A percentile compares a stretch with the other conserved stretches of the same genome.
phyloP scores from a whole-genome alignment of 1,284 basidiomycete species.

The Leccinum pseudoinsigne region DNA sequence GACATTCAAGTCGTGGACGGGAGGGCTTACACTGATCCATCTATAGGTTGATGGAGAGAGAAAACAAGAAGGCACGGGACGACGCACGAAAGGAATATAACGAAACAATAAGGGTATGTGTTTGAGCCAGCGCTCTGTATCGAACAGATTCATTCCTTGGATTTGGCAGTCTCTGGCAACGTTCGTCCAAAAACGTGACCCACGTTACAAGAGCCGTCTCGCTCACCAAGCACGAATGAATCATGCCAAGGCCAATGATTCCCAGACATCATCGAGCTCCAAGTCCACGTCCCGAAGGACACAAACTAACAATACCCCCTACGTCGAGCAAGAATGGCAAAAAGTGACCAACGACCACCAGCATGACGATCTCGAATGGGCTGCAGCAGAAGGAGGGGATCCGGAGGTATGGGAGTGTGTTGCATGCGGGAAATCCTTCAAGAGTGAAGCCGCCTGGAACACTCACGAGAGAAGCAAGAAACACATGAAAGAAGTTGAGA shows the following conservation, averaged over 20 bases:
- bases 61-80: slow-evolving; percentile 92
- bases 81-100: slow-evolving; percentile 92
- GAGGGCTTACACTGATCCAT: slow-evolving; percentile 1
- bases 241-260: slow-evolving; percentile 35
- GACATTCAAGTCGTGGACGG: slow-evolving; percentile 12
- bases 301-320: slow-evolving; percentile 36
- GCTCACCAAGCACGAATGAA: slow-evolving; percentile 45
- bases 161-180: slow-evolving; percentile 68
- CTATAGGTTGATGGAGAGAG: slow-evolving; percentile 87
- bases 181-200: slow-evolving; percentile 93
- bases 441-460: slow-evolving; percentile 92
- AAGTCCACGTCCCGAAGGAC: slow-evolving; percentile 25
- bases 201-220: slow-evolving; percentile 81
- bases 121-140: neutral
- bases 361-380: slow-evolving; percentile 68
- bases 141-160: neutral
- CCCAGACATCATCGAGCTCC: slow-evolving; percentile 26
- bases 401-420: slow-evolving; percentile 91
- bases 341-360: slow-evolving; percentile 46
- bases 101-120: slow-evolving; percentile 79
- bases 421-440: slow-evolving; percentile 91
- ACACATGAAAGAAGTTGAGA: slow-evolving; percentile 87
- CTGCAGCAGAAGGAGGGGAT: slow-evolving; percentile 67
- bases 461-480: slow-evolving; percentile 98
- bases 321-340: slow-evolving; percentile 86